A percentile compares a stretch with the other conserved stretches of the same genome.
Conservation (phyloP, 2,329 filamentous ascomycete genomes). For the Bipolaris oryzae region DNA sequence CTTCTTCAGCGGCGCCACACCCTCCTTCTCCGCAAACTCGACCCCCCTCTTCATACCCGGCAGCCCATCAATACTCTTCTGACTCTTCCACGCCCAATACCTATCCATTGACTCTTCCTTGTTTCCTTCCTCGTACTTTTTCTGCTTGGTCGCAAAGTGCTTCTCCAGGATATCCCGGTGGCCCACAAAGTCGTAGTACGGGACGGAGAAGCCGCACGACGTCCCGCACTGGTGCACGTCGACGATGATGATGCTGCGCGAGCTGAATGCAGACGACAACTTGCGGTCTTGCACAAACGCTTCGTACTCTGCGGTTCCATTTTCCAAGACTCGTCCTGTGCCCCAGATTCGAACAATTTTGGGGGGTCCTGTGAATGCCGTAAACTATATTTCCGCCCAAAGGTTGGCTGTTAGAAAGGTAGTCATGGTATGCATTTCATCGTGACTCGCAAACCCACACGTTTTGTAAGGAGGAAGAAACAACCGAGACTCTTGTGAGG, state of each 20-base stretch:
- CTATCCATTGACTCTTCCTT: slow-evolving; percentile 50
- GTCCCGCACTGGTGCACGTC: slow-evolving; percentile 53
- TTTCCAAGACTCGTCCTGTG: slow-evolving; percentile 46
- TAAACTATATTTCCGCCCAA: slow-evolving; percentile 32
- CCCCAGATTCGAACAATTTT: slow-evolving; percentile 54
- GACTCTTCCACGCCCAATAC: slow-evolving; percentile 55
- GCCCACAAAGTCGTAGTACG: slow-evolving; percentile 53
- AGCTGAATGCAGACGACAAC: slow-evolving; percentile 47
- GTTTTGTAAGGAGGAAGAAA: not conserved
- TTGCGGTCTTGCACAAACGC: slow-evolving; percentile 43
- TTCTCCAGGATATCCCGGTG: slow-evolving; percentile 51
- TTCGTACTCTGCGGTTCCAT: slow-evolving; percentile 44
- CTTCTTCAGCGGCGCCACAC: slow-evolving; percentile 52
- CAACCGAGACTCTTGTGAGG: not conserved
- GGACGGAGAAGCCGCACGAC: slow-evolving; percentile 53
- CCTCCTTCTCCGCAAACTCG: slow-evolving; percentile 44
- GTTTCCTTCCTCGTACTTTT: slow-evolving; percentile 44
- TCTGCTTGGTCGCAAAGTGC: slow-evolving; percentile 49
- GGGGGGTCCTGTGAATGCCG: slow-evolving; percentile 51
- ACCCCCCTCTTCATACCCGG: slow-evolving; percentile 52
- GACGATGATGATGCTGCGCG: slow-evolving; percentile 50
- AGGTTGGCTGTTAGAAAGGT: no score
- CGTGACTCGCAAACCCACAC: no score
- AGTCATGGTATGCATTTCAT: no score
- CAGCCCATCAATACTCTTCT: slow-evolving; percentile 53